Evolutionary conservation across 352 stramenopile species (phyloP), one percentile per base, ranked within the genome.

Genomic region (Bremia lactucae): DNA sequence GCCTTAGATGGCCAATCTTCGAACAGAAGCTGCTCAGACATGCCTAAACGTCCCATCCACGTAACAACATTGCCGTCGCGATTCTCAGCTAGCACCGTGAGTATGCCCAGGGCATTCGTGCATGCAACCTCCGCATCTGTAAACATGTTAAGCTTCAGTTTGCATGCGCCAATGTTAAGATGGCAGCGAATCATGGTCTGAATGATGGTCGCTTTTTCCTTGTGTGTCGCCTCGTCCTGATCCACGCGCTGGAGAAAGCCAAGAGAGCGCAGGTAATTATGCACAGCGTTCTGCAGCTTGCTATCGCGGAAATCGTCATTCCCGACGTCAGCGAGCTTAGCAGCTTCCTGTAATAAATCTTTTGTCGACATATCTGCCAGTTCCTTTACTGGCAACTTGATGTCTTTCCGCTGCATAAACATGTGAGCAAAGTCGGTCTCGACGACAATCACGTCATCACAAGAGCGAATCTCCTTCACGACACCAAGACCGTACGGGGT

Each of bases 181-280:
- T 92, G 80, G 44, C 80, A 92, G 23, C 80, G 80, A 28, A 92
- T 87, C 80, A 92, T 92, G 11, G 80, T 92, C 63, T 89, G 76
- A 11, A 92, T 67, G 45, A 89, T 85, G 21, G 64, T 82, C 28
- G 80, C 80, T 52, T 89, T 92, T 31, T 92, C 71, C 50, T 92
- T 92, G 55, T 92, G 74, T 0, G 76, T 89, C 10, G 80, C 72
- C 5, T 28, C 55, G 21, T 88, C 72, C 41, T 92, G 76, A 36
- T 89, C 50, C 20, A 92, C 76, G 22, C 76, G 74, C 39, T 89
- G 72, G 39, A 92, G 54, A 45, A 74, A 88, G 15, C 47, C 67
- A 4, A 92, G 47, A 18, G 74, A 64, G 2, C 73, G 63, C 41
- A 92, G 55, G 45, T 92, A 92, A 52, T 52, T 86, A 54, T 73